Evolutionary conservation across 2,329 filamentous ascomycete genomes (phyloP).

Genomic region (Cladorrhinum sp.): DNA sequence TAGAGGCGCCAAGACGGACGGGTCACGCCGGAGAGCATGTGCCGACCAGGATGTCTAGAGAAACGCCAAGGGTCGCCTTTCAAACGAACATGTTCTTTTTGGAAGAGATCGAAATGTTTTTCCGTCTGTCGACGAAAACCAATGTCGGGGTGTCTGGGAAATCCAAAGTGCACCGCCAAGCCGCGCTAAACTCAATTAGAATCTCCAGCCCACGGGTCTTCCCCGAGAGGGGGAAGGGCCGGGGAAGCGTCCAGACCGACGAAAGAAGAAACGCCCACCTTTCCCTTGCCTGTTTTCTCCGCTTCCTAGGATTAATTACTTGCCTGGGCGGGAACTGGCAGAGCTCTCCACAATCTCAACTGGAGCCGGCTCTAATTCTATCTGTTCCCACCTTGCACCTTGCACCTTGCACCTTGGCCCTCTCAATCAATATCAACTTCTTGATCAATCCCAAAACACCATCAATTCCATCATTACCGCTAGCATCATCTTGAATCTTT

Average conservation of each 20-base stretch:
- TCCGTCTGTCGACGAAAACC: too few relatives aligned
- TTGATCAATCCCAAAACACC: too few relatives aligned
- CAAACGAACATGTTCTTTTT: background rate
- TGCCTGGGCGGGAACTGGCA: background rate
- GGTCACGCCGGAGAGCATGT: conserved; percentile 6
- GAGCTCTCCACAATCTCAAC: conserved; percentile 4
- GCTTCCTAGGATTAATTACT: background rate
- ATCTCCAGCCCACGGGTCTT: background rate
- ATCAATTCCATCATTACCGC: too few relatives aligned
- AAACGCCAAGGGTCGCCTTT: conserved; percentile 1
- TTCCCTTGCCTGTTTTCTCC: conserved; percentile 1
- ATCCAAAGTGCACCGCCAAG: too few relatives aligned
- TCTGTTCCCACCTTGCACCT: background rate
- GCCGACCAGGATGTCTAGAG: conserved; percentile 1
- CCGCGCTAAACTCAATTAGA: background rate
- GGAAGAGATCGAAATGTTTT: background rate
- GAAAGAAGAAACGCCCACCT: background rate
- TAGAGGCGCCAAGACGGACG: conserved; percentile 1
- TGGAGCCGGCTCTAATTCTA: background rate
- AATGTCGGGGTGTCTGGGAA: too few relatives aligned
- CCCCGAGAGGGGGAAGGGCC: background rate
- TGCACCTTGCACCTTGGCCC: background rate
- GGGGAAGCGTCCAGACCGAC: background rate
- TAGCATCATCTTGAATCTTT: too few relatives aligned
- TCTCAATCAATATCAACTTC: background rate